Evolutionary conservation across 139 green algal species (phyloP).

Genomic region (Nannochloris sp.): DNA sequence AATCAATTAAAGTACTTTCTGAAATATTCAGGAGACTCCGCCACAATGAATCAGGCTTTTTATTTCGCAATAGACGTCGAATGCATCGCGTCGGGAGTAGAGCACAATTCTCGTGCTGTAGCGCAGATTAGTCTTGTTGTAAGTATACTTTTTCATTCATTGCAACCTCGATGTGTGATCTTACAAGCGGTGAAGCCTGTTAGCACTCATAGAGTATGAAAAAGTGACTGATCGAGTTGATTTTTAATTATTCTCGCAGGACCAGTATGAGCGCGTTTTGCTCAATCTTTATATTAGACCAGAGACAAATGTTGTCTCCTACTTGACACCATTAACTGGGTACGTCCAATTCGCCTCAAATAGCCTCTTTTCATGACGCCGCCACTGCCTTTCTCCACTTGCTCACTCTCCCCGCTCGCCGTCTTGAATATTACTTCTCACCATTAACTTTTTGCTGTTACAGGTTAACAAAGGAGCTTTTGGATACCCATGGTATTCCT

Average conservation of each 20-base stretch:
- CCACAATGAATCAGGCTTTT: neutral
- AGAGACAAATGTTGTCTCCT: conserved; percentile 57
- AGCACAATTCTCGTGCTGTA: conserved; percentile 74
- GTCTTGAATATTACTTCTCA: neutral
- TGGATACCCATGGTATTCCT: conserved; percentile 57
- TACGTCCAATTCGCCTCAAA: neutral
- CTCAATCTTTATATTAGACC: conserved; percentile 78
- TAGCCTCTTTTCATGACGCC: neutral
- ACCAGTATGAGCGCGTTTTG: conserved; percentile 62
- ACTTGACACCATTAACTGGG: conserved; percentile 79
- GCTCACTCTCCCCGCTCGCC: neutral
- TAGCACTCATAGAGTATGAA: neutral
- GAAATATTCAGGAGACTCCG: too few relatives aligned
- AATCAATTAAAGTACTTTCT: too few relatives aligned
- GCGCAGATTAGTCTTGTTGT: conserved; percentile 79
- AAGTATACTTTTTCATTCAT: neutral
- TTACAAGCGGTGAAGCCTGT: too few relatives aligned
- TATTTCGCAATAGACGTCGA: conserved; percentile 83
- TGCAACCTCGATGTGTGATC: neutral
- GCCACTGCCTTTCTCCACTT: neutral
- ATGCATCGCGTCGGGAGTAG: conserved; percentile 74
- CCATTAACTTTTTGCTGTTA: neutral
- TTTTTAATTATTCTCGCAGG: conserved; percentile 13
- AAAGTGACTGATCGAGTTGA: neutral
- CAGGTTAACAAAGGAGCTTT: conserved; percentile 45